Percentiles rank a stretch among this genome's conserved stretches.
phyloP scores from a whole-genome alignment of 345 rosid genomes.

The Raphanus raphanistrum region DNA sequence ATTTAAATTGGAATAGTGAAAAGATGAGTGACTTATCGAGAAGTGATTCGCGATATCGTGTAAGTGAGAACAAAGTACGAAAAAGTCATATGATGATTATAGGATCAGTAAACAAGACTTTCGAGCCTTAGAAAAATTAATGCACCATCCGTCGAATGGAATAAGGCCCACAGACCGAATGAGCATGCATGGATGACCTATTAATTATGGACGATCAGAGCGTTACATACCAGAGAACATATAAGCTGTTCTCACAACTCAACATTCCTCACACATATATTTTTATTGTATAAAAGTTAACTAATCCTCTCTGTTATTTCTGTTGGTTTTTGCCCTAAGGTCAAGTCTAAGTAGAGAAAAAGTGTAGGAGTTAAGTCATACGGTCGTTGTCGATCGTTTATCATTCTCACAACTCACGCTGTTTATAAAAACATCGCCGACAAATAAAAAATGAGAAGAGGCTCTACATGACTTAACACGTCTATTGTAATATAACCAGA shows the following conservation, averaged over 20 bases:
- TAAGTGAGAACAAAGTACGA: no score
- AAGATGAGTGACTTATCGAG: no score
- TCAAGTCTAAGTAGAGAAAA: slow-evolving; percentile 3
- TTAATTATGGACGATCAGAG: no score
- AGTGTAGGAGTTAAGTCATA: slow-evolving; percentile 11
- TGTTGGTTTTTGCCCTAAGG: slow-evolving; percentile 11
- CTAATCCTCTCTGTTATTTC: not conserved
- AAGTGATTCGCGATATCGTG: no score
- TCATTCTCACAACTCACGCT: slow-evolving; percentile 27
- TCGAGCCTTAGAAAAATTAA: no score
- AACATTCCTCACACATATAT: not conserved
- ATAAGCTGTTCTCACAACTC: slow-evolving; percentile 14
- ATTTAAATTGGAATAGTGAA: no score
- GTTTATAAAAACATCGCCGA: slow-evolving; percentile 28
- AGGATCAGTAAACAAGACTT: no score
- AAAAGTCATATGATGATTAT: no score
- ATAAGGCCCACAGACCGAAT: no score
- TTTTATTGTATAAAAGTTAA: not conserved
- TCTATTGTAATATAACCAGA: not conserved
- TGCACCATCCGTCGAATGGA: no score
- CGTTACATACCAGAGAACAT: not conserved
- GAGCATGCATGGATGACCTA: no score
- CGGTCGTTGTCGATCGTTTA: slow-evolving; percentile 10
- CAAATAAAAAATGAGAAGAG: slow-evolving; percentile 22
- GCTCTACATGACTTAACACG: slow-evolving; percentile 23